phyloP scores from a whole-genome alignment of 129 eudicot species.

The sunflower (Helianthus annuus) region HanXRQr2.0-SUNRISE NC_035436.2:55057251-55057750 shows the following conservation, averaged over 20 bases:
- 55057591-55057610: conserved; percentile 72
- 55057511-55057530: conserved; percentile 53
- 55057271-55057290: conserved; percentile 63
- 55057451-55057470: conserved; percentile 51
- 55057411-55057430: conserved; percentile 47
- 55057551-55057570: conserved; percentile 61
- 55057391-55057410: conserved; percentile 34
- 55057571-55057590: conserved; percentile 50
- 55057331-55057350: conserved; percentile 47
- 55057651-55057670: conserved; percentile 16
- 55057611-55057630: conserved; percentile 62
- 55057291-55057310: conserved; percentile 64
- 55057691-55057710: conserved; percentile 70
- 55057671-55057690: conserved; percentile 58
- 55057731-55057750: conserved; percentile 56
- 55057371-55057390: conserved; percentile 28
- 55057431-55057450: conserved; percentile 61
- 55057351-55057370: conserved; percentile 49
- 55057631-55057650: conserved; percentile 18
- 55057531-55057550: conserved; percentile 50
- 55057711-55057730: conserved; percentile 64
- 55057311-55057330: conserved; percentile 68
- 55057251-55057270: conserved; percentile 34
- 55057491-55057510: conserved; percentile 48
- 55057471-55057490: conserved; percentile 57